Percentiles rank a stretch among this genome's conserved stretches.
Conservation (phyloP, 1,284 basidiomycete genomes). For the Ustilago xerochloae region DNA sequence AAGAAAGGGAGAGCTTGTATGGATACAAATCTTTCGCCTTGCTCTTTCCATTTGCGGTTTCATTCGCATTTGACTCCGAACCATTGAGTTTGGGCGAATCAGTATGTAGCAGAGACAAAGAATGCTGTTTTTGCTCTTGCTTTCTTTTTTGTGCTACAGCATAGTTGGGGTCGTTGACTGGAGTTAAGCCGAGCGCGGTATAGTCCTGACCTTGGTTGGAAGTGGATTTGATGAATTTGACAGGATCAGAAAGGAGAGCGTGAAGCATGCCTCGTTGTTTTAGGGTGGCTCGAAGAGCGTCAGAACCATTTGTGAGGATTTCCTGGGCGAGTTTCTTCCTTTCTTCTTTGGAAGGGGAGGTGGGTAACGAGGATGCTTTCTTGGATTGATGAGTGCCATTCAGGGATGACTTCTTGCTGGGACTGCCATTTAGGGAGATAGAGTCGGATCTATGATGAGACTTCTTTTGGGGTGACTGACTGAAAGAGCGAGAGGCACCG, state of each 20-base stretch:
- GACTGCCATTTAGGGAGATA: conserved; percentile 9
- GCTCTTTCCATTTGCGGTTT: conserved; percentile 13
- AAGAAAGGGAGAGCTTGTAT: conserved; percentile 46
- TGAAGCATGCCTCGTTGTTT: conserved; percentile 63
- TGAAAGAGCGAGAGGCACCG: conserved; percentile 28
- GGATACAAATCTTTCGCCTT: conserved; percentile 45
- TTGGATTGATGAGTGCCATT: conserved; percentile 25
- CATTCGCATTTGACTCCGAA: neutral
- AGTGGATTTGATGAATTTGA: conserved; percentile 46
- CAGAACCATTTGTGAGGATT: conserved; percentile 23
- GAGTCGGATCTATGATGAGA: conserved; percentile 29
- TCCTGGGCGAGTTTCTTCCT: conserved; percentile 31
- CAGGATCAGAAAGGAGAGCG: conserved; percentile 45
- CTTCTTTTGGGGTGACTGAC: conserved; percentile 46
- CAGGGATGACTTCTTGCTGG: conserved; percentile 15
- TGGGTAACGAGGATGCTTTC: conserved; percentile 16
- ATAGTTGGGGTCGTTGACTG: conserved; percentile 45
- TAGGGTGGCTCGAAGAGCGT: conserved; percentile 32
- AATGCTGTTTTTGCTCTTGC: conserved; percentile 46
- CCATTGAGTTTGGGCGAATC: conserved; percentile 36
- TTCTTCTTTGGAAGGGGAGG: conserved; percentile 33
- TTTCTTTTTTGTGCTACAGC: conserved; percentile 39
- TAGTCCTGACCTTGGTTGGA: conserved; percentile 48
- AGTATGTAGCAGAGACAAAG: conserved; percentile 35
- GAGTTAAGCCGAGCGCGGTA: conserved; percentile 33